phyloP scores from a whole-genome alignment of 495 filamentous ascomycete species.

The Amphirosellinia nigrospora region DNA sequence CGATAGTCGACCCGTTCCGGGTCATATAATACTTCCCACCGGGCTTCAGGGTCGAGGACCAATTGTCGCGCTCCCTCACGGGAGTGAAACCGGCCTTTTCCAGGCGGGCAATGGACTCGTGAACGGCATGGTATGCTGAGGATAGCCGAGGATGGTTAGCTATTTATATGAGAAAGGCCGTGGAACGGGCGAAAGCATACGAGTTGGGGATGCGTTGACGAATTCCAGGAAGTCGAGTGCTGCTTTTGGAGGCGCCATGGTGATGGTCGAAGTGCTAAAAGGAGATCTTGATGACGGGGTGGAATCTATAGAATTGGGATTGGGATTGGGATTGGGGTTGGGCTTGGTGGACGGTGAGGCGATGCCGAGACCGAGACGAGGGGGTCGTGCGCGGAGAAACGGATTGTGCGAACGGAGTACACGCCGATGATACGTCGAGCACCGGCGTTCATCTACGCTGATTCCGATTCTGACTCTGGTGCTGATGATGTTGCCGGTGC shows the following conservation, averaged over 20 bases:
- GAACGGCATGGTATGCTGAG: slow-evolving; percentile 92
- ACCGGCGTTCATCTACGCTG: slow-evolving; percentile 20
- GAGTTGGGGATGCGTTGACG: slow-evolving; percentile 92
- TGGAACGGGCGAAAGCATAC: slow-evolving; percentile 56
- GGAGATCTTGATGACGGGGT: not conserved
- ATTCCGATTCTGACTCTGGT: not conserved
- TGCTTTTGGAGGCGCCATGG: slow-evolving; percentile 66
- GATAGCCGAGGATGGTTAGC: slow-evolving; percentile 30
- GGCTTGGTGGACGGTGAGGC: not conserved
- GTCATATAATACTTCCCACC: slow-evolving; percentile 97
- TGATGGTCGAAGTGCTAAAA: slow-evolving; percentile 36
- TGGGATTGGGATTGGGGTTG: not conserved
- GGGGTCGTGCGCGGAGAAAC: slow-evolving; percentile 23
- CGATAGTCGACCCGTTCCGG: slow-evolving; percentile 89
- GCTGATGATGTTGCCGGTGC: no score
- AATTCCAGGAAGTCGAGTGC: slow-evolving; percentile 90
- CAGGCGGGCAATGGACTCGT: slow-evolving; percentile 74
- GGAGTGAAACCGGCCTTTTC: slow-evolving; percentile 81
- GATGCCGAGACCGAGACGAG: slow-evolving; percentile 20
- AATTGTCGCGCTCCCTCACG: slow-evolving; percentile 91
- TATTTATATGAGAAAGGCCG: not conserved
- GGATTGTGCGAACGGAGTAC: slow-evolving; percentile 19
- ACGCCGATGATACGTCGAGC: slow-evolving; percentile 16
- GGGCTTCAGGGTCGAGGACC: slow-evolving; percentile 77
- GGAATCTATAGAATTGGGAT: not conserved